Evolutionary conservation across 1,284 basidiomycete genomes (phyloP).

Genomic region (Cutaneotrichosporon cyanovorans): DNA sequence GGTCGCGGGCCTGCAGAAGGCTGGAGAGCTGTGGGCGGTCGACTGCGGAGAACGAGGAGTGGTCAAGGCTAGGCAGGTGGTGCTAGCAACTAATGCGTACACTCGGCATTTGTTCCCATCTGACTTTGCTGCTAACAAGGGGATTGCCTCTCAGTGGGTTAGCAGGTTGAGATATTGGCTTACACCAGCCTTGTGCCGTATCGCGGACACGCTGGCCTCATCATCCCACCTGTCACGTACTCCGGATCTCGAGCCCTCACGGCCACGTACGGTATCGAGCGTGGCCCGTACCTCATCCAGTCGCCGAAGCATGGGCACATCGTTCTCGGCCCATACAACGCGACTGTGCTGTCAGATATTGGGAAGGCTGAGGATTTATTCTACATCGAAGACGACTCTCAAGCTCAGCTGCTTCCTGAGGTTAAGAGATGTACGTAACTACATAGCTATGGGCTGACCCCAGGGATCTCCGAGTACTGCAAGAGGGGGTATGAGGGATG

Average conservation of each 20-base stretch:
- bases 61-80: conserved; percentile 22
- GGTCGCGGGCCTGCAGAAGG: not conserved
- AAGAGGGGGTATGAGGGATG: conserved; percentile 19
- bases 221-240: conserved; percentile 20
- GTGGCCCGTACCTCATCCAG: conserved; percentile 25
- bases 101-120: conserved; percentile 21
- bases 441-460: not conserved
- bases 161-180: not conserved
- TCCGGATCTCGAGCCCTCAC: conserved; percentile 14
- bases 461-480: conserved; percentile 10
- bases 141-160: conserved; percentile 1
- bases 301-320: conserved; percentile 23
- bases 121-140: conserved; percentile 8
- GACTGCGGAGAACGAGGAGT: conserved; percentile 20
- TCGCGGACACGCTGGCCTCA: conserved; percentile 23
- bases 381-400: conserved; percentile 18
- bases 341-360: not conserved
- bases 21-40: conserved; percentile 1
- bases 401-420: conserved; percentile 6
- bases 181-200: conserved; percentile 20
- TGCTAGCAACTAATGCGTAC: conserved; percentile 36
- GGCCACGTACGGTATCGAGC: conserved; percentile 20
- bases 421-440: not conserved
- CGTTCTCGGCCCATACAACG: conserved; percentile 19
- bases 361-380: conserved; percentile 7